These are phyloP conservation scores for Neurospora sp. DNA, from an alignment of 495 filamentous ascomycete genomes.

Conservation along the genomic window DNA sequence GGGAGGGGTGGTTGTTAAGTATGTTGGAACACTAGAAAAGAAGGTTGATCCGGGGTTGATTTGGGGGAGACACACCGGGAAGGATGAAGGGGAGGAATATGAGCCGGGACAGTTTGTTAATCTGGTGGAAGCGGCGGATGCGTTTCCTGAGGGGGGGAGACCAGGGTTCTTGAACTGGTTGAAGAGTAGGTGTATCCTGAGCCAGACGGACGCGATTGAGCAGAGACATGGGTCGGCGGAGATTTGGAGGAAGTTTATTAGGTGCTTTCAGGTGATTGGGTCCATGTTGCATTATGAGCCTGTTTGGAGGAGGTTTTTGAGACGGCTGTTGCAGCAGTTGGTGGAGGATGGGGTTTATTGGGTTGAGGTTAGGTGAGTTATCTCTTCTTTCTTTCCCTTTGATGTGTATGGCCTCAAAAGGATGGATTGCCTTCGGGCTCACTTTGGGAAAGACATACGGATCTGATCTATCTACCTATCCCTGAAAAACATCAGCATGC, in stretches of 20 bases:
- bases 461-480: too few species aligned
- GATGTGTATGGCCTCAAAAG: neutral
- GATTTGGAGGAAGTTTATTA: slow-evolving; percentile 69
- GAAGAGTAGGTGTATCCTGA: slow-evolving; percentile 59
- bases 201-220: slow-evolving; percentile 58
- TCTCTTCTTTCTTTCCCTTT: neutral
- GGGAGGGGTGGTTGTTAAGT: slow-evolving; percentile 25
- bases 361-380: slow-evolving; percentile 52
- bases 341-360: slow-evolving; percentile 71
- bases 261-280: slow-evolving; percentile 57
- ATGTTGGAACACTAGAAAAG: neutral
- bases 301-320: slow-evolving; percentile 69
- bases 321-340: slow-evolving; percentile 54
- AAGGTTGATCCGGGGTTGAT: slow-evolving; percentile 1
- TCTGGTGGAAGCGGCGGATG: slow-evolving; percentile 53
- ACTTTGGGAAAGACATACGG: too few species aligned
- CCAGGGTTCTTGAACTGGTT: slow-evolving; percentile 70
- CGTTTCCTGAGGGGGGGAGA: slow-evolving; percentile 61
- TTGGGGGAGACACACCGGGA: neutral
- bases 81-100: slow-evolving; percentile 33
- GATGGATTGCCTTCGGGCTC: too few species aligned
- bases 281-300: slow-evolving; percentile 83
- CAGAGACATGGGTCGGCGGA: slow-evolving; percentile 72
- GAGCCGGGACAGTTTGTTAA: slow-evolving; percentile 41
- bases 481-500: too few species aligned